phyloP scores from a whole-genome alignment of 768 basidiomycete genomes.

The Trametes gibbosa region DNA sequence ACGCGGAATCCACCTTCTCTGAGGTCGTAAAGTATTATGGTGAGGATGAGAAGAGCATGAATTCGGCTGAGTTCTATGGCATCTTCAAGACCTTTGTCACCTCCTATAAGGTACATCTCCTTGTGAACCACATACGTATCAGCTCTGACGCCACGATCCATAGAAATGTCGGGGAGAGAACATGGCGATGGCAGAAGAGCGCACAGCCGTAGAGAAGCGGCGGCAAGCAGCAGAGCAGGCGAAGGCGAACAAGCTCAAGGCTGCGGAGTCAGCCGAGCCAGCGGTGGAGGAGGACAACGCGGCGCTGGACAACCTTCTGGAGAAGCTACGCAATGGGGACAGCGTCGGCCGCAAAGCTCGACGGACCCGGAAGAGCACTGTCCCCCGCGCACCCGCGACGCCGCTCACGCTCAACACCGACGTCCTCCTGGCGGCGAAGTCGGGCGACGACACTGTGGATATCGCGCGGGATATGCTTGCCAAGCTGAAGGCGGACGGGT shows the following conservation, averaged over 20 bases:
- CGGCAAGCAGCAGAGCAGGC: constrained; percentile 63
- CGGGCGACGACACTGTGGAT: constrained; percentile 46
- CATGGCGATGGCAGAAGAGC: constrained; percentile 69
- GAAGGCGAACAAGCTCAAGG: constrained; percentile 54
- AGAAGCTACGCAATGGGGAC: constrained; percentile 70
- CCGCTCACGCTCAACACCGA: constrained; percentile 37
- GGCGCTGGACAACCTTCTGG: constrained; percentile 68
- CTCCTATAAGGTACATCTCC: constrained; percentile 70
- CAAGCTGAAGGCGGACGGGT: constrained; percentile 57
- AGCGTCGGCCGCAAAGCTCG: constrained; percentile 55
- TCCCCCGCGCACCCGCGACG: constrained; percentile 27
- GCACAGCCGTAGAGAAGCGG: constrained; percentile 62
- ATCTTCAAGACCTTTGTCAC: constrained; percentile 97
- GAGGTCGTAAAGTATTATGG: constrained; percentile 91
- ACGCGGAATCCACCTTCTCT: constrained; percentile 78
- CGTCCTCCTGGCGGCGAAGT: constrained; percentile 25
- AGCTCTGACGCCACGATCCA: background rate
- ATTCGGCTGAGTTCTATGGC: constrained; percentile 91
- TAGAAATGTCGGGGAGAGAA: constrained; percentile 91
- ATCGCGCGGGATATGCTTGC: constrained; percentile 76
- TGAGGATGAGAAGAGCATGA: constrained; percentile 85
- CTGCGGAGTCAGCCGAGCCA: constrained; percentile 35
- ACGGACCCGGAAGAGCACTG: constrained; percentile 43
- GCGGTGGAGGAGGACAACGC: constrained; percentile 51
- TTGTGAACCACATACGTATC: no score